phyloP scores from a whole-genome alignment of 2,329 filamentous ascomycete species.

The Colletotrichum falcatum region DNA sequence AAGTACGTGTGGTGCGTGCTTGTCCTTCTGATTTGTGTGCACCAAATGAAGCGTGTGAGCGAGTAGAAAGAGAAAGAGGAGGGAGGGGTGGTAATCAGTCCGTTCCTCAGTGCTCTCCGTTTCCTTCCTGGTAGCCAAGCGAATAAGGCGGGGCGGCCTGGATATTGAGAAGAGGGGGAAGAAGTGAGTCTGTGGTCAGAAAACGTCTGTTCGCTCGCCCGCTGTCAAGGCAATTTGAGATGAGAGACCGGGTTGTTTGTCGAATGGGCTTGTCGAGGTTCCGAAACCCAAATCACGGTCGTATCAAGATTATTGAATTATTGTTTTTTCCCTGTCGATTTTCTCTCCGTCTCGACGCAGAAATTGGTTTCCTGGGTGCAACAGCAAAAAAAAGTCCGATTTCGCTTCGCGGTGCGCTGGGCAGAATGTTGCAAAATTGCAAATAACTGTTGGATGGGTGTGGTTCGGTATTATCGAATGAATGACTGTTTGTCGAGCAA shows the following conservation, averaged over 20 bases:
- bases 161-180: constrained; percentile 15
- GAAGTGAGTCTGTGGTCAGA: constrained; percentile 21
- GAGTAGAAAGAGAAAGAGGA: not conserved
- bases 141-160: constrained; percentile 30
- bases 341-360: constrained; percentile 6
- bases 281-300: constrained; percentile 33
- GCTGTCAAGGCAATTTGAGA: constrained; percentile 38
- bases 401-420: constrained; percentile 13
- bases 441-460: constrained; percentile 13
- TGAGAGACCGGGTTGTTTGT: constrained; percentile 38
- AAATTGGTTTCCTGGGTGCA: constrained; percentile 5
- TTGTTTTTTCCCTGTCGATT: constrained; percentile 33
- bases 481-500: constrained; percentile 68
- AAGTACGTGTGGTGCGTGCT: constrained; percentile 21
- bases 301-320: constrained; percentile 41
- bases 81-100: constrained; percentile 1
- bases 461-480: constrained; percentile 46
- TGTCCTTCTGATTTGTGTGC: constrained; percentile 33
- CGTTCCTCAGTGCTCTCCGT: constrained; percentile 21
- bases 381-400: constrained; percentile 8
- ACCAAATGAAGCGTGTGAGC: constrained; percentile 3
- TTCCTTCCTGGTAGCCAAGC: constrained; percentile 28
- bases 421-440: constrained; percentile 19
- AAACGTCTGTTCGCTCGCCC: constrained; percentile 35
- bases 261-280: constrained; percentile 31